phyloP scores from a whole-genome alignment of 352 stramenopile species.

The Peronospora belbahrii region DNA sequence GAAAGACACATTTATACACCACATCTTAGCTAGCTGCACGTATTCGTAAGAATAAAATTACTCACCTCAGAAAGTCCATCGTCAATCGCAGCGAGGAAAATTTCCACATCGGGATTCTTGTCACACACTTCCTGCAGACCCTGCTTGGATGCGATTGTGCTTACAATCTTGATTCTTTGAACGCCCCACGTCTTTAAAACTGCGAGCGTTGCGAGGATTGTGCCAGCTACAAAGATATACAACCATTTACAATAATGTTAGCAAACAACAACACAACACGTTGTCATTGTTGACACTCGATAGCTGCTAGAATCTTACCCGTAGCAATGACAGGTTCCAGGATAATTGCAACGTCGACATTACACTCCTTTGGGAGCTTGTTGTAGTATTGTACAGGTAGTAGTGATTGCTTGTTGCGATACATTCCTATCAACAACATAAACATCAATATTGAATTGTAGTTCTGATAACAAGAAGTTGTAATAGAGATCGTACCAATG shows the following conservation, averaged over 20 bases:
- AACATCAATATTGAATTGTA: slow-evolving; percentile 1
- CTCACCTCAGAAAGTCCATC: slow-evolving; percentile 62
- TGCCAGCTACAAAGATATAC: slow-evolving; percentile 48
- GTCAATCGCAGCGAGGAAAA: slow-evolving; percentile 72
- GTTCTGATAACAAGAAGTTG: slow-evolving; percentile 13
- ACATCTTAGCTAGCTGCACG: background rate
- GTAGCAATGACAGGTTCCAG: slow-evolving; percentile 96
- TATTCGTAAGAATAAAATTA: too few species aligned
- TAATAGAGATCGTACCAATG: slow-evolving; percentile 86
- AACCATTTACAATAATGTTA: too few species aligned
- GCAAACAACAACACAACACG: too few species aligned
- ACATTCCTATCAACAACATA: slow-evolving; percentile 48
- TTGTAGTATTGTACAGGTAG: slow-evolving; percentile 99
- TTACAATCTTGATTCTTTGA: slow-evolving; percentile 90
- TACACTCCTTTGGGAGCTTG: slow-evolving; percentile 92
- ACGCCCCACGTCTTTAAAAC: slow-evolving; percentile 95
- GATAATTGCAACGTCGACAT: slow-evolving; percentile 90
- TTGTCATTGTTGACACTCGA: too few species aligned
- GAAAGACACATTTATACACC: background rate
- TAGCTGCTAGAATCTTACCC: slow-evolving; percentile 23
- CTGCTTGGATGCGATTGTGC: slow-evolving; percentile 88
- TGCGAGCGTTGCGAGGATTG: slow-evolving; percentile 90
- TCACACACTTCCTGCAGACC: slow-evolving; percentile 82
- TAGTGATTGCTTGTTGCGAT: slow-evolving; percentile 86
- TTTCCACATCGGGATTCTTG: slow-evolving; percentile 73